Percentiles rank a stretch among this genome's conserved stretches.
Evolutionary conservation across 495 filamentous ascomycete species (phyloP).

Genomic region (Beverwykella pulmonaria): DNA sequence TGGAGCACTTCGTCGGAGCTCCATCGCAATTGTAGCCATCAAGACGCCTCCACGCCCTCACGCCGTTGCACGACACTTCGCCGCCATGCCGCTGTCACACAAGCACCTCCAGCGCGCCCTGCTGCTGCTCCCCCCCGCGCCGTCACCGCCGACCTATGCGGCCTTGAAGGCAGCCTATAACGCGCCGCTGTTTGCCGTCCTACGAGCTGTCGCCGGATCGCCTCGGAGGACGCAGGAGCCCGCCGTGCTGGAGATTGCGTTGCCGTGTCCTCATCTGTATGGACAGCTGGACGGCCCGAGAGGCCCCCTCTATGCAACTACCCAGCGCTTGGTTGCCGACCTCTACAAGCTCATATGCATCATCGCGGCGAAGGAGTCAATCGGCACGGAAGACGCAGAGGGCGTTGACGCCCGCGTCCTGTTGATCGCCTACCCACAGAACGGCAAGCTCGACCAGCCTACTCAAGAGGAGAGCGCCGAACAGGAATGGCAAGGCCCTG

Average conservation of each 20-base stretch:
- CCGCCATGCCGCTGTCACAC: conserved; percentile 26
- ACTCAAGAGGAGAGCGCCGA: conserved; percentile 40
- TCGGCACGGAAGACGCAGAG: conserved; percentile 66
- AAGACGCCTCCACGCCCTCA: not conserved
- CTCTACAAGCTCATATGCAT: conserved; percentile 77
- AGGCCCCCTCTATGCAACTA: conserved; percentile 59
- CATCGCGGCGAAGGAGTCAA: conserved; percentile 61
- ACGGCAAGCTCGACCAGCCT: conserved; percentile 42
- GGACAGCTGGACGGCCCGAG: conserved; percentile 50
- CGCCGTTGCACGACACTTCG: conserved; percentile 11
- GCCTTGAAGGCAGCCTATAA: conserved; percentile 60
- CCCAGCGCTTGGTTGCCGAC: conserved; percentile 71
- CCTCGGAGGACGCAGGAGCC: conserved; percentile 38
- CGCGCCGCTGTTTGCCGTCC: conserved; percentile 55
- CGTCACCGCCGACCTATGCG: conserved; percentile 50
- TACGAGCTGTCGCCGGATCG: conserved; percentile 47
- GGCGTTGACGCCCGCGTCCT: conserved; percentile 79
- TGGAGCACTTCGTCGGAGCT: not conserved
- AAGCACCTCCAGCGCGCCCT: conserved; percentile 41
- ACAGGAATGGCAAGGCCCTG: conserved; percentile 51
- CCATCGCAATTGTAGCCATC: not conserved
- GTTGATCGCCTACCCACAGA: conserved; percentile 63
- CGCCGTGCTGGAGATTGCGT: conserved; percentile 55
- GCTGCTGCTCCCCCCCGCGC: conserved; percentile 61
- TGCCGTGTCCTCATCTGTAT: conserved; percentile 57